These are phyloP conservation scores for Dothistroma septosporum DNA, from an alignment of 2,329 filamentous ascomycete genomes.

Conservation along the genomic window DNA sequence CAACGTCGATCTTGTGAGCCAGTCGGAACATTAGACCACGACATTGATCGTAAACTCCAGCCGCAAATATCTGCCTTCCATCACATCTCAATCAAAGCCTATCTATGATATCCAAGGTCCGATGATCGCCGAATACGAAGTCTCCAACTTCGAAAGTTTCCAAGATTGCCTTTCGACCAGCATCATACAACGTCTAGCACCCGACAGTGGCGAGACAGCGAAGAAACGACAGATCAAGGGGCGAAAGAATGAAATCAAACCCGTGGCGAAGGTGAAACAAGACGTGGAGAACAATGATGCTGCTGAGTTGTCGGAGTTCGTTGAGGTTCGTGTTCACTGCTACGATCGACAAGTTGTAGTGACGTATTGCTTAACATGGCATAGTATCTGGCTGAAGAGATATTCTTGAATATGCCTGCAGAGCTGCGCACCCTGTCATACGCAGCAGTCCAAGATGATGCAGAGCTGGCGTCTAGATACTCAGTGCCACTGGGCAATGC, in stretches of 20 bases:
- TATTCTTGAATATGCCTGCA: conserved; percentile 62
- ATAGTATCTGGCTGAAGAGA: conserved; percentile 65
- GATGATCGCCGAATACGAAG: conserved; percentile 39
- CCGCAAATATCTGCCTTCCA: background rate
- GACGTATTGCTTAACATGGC: background rate
- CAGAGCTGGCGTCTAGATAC: conserved; percentile 53
- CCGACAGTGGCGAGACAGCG: conserved; percentile 42
- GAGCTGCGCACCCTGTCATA: conserved; percentile 61
- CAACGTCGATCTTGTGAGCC: conserved; percentile 9
- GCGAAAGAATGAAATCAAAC: conserved; percentile 40
- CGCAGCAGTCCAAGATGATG: conserved; percentile 49
- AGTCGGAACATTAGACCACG: background rate
- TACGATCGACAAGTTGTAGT: background rate
- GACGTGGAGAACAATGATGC: conserved; percentile 41
- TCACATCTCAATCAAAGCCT: background rate
- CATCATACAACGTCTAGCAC: conserved; percentile 59
- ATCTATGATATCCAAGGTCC: background rate
- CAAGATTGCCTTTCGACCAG: conserved; percentile 68
- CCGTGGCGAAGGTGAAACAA: conserved; percentile 16
- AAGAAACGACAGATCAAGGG: conserved; percentile 43
- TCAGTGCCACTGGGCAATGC: conserved; percentile 41
- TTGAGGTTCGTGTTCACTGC: conserved; percentile 50
- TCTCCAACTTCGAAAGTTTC: conserved; percentile 63
- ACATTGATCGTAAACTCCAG: background rate
- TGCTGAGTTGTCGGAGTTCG: conserved; percentile 73